These are phyloP conservation scores for Fusarium verrucosum DNA, from an alignment of 2,329 filamentous ascomycete species.

Conservation along the genomic window DNA sequence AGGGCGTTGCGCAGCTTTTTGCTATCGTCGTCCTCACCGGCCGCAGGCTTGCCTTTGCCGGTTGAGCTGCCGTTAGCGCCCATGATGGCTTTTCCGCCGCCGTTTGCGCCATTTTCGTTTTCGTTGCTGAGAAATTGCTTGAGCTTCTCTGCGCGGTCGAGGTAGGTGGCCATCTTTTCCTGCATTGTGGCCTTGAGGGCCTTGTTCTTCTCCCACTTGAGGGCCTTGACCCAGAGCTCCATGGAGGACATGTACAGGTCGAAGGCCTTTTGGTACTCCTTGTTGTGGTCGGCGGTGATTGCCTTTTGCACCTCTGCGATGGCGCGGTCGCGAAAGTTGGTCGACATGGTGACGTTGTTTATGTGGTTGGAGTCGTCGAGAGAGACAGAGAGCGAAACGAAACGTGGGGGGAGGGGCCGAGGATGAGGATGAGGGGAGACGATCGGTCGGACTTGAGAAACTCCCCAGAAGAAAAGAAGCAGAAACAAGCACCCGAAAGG, in stretches of 20 bases:
- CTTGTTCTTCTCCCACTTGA: slow-evolving; percentile 99
- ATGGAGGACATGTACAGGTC: slow-evolving; percentile 95
- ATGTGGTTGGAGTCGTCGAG: slow-evolving; percentile 4
- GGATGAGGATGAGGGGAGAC: not conserved
- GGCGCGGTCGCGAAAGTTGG: slow-evolving; percentile 95
- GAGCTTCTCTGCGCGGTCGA: slow-evolving; percentile 98
- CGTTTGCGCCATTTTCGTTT: slow-evolving; percentile 72
- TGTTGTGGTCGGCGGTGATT: slow-evolving; percentile 93
- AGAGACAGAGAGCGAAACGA: not conserved
- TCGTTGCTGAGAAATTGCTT: slow-evolving; percentile 89
- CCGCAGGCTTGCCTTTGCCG: slow-evolving; percentile 66
- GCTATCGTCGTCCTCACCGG: slow-evolving; percentile 81
- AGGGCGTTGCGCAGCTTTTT: slow-evolving; percentile 95
- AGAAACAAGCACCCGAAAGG: not conserved
- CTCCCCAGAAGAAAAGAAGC: slow-evolving; percentile 8
- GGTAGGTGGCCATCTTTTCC: slow-evolving; percentile 93
- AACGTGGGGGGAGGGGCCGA: slow-evolving; percentile 29
- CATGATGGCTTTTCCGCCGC: slow-evolving; percentile 69
- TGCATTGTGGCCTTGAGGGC: slow-evolving; percentile 98
- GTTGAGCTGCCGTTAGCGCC: slow-evolving; percentile 76
- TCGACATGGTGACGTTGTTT: slow-evolving; percentile 79
- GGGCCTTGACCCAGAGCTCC: slow-evolving; percentile 97
- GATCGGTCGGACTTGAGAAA: slow-evolving; percentile 1
- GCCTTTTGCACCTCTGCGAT: slow-evolving; percentile 98
- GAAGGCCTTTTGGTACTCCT: slow-evolving; percentile 97